Conservation (phyloP, 1,284 basidiomycete species). For the Marasmius sp. region DNA sequence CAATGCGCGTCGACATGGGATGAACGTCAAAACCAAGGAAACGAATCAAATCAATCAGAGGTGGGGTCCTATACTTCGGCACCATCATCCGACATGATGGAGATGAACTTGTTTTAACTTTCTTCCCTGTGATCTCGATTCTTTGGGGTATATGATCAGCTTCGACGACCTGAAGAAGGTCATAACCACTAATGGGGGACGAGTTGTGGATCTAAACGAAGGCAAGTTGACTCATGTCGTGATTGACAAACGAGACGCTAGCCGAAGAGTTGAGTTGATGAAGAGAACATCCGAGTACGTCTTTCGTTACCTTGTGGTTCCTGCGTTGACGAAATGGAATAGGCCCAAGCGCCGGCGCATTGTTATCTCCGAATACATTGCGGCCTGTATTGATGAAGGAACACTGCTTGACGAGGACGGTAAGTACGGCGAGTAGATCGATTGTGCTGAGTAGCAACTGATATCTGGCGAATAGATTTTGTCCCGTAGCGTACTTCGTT, state of each 20-base stretch:
- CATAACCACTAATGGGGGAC: constrained; percentile 72
- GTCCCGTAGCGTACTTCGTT: too few relatives aligned
- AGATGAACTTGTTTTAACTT: neutral
- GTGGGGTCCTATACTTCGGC: constrained; percentile 34
- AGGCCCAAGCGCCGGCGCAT: constrained; percentile 80
- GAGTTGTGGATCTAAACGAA: constrained; percentile 64
- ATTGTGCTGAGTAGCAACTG: neutral
- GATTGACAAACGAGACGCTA: constrained; percentile 74
- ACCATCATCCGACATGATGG: neutral
- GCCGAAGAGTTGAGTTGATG: constrained; percentile 68
- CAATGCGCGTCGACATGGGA: constrained; percentile 67
- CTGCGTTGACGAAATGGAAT: constrained; percentile 10
- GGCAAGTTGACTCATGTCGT: constrained; percentile 84
- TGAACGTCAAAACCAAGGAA: constrained; percentile 56
- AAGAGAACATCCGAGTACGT: constrained; percentile 69
- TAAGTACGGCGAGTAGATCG: constrained; percentile 29
- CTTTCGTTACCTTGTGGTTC: neutral
- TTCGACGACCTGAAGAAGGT: constrained; percentile 51
- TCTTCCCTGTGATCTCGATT: neutral
- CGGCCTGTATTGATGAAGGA: constrained; percentile 75
- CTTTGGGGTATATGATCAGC: constrained; percentile 36
- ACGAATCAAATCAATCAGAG: constrained; percentile 50
- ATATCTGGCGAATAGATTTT: too few relatives aligned
- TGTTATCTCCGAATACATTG: constrained; percentile 74
- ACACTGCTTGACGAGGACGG: constrained; percentile 82